phyloP scores from a whole-genome alignment of 148 eudicot species.

The Fagopyrum esculentum region DNA sequence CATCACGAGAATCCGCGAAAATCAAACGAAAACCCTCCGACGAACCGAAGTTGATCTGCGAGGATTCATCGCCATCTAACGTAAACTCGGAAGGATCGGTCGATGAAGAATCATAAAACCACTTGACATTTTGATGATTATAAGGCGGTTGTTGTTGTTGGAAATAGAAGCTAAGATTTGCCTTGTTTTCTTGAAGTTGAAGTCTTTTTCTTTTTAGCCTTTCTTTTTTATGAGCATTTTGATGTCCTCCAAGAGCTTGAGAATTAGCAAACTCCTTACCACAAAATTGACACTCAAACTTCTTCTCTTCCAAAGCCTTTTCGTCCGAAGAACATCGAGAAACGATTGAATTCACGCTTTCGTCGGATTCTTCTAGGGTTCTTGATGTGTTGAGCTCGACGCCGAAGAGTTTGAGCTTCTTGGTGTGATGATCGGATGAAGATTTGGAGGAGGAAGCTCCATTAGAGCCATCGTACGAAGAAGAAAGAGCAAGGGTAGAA shows the following conservation, averaged over 20 bases:
- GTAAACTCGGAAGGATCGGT: not conserved
- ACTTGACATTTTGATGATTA: not conserved
- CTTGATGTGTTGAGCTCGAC: not conserved
- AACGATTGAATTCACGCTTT: not conserved
- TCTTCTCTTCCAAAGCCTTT: not conserved
- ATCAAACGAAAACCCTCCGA: not conserved
- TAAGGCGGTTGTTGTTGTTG: not conserved
- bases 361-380: not conserved
- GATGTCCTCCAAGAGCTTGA: constrained; percentile 10
- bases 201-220: constrained; percentile 12
- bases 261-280: constrained; percentile 1
- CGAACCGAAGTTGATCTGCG: constrained; percentile 5
- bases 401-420: constrained; percentile 7
- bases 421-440: not conserved
- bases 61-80: not conserved
- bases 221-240: constrained; percentile 9
- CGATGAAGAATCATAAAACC: not conserved
- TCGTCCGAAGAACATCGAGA: not conserved
- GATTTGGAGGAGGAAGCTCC: not conserved
- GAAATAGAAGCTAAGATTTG: not conserved
- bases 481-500: not conserved
- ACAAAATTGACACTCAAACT: constrained; percentile 12
- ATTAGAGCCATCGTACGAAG: not conserved
- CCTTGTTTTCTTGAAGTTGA: constrained; percentile 10
- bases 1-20: not conserved